phyloP scores from a whole-genome alignment of 305 asterid genomes.

The Stenogyne calaminthoides region DNA sequence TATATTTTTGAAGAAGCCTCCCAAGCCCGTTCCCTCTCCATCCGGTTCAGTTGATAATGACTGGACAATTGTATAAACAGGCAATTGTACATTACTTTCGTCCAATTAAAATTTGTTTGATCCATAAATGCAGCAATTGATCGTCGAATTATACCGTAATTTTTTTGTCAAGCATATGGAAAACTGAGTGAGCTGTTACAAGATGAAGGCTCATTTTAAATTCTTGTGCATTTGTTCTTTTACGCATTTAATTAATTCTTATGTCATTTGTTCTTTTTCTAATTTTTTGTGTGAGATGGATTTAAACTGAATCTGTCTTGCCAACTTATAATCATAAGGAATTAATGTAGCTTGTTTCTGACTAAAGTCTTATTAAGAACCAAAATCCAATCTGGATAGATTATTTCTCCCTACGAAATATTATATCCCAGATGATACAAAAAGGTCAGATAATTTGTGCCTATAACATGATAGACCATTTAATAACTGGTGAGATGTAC shows the following conservation, averaged over 20 bases:
- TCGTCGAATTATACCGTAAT: conserved; percentile 14
- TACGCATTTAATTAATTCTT: not conserved
- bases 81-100: conserved; percentile 38
- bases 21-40: conserved; percentile 64
- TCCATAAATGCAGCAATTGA: conserved; percentile 31
- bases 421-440: not conserved
- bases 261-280: not conserved
- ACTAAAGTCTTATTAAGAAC: not conserved
- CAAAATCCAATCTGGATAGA: not conserved
- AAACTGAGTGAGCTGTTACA: not conserved
- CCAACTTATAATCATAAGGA: not conserved
- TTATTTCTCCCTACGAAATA: not conserved
- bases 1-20: conserved; percentile 84
- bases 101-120: conserved; percentile 32
- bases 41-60: conserved; percentile 57
- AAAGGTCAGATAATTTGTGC: not conserved
- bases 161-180: not conserved
- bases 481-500: not conserved
- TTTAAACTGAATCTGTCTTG: not conserved
- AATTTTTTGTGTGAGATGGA: not conserved
- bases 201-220: conserved; percentile 20
- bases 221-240: not conserved
- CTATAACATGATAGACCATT: not conserved
- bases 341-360: not conserved
- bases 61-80: conserved; percentile 67